phyloP scores from a whole-genome alignment of 352 stramenopile genomes.

The Phytophthora syringae region DNA sequence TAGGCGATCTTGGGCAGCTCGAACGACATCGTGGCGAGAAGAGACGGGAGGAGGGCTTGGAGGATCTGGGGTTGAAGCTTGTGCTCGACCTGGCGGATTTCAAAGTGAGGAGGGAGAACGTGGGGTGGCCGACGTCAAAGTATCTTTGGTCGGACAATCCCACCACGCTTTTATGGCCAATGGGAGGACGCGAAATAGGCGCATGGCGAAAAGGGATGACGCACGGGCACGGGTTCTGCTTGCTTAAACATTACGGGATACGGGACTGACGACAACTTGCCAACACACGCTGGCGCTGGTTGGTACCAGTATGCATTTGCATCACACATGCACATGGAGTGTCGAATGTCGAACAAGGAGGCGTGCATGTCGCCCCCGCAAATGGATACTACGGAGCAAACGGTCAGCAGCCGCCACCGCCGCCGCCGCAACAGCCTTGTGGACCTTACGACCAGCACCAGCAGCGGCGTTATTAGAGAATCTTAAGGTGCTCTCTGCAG shows the following conservation, averaged over 20 bases:
- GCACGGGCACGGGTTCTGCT: no score
- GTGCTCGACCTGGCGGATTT: constrained; percentile 38
- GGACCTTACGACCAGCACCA: constrained; percentile 47
- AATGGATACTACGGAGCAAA: constrained; percentile 30
- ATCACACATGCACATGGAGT: no score
- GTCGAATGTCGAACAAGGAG: no score
- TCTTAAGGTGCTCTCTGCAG: constrained; percentile 38
- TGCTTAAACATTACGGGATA: no score
- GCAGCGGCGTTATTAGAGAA: constrained; percentile 32
- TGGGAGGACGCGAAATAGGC: neutral
- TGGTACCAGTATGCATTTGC: no score
- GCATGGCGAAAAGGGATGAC: neutral
- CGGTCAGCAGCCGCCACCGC: constrained; percentile 19
- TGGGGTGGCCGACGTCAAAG: neutral
- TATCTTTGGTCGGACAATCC: constrained; percentile 40
- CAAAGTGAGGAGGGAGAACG: constrained; percentile 25
- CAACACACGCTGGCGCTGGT: no score
- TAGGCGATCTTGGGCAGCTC: constrained; percentile 84
- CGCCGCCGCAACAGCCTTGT: constrained; percentile 39
- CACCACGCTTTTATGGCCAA: constrained; percentile 29
- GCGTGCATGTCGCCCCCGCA: constrained; percentile 6
- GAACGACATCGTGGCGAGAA: constrained; percentile 67
- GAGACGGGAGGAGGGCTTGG: neutral
- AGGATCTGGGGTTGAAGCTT: no score
- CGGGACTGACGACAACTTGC: no score